phyloP scores from a whole-genome alignment of 2,329 filamentous ascomycete species.

The Aspergillus brunneoviolaceus region DNA sequence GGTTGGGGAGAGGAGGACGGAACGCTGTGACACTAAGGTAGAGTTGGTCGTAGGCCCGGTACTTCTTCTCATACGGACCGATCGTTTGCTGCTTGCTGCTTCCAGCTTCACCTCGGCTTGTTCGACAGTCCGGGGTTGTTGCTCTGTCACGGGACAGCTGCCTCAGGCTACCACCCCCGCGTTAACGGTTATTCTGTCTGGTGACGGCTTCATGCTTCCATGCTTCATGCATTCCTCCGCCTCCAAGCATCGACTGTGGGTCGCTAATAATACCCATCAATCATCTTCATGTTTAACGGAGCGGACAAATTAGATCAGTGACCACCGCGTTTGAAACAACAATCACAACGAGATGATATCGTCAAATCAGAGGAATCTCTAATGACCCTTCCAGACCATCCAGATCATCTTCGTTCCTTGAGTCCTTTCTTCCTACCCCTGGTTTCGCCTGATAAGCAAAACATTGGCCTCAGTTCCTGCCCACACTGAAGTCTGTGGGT shows the following conservation, averaged over 20 bases:
- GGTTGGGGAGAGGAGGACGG: slow-evolving; percentile 1
- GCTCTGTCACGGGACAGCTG: slow-evolving; percentile 31
- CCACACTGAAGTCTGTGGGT: neutral
- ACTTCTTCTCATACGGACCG: neutral
- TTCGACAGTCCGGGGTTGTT: slow-evolving; percentile 25
- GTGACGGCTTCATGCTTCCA: neutral
- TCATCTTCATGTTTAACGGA: too few relatives aligned
- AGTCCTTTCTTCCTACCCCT: neutral
- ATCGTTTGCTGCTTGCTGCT: slow-evolving; percentile 17
- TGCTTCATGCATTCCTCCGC: too few relatives aligned
- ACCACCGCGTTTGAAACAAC: too few relatives aligned
- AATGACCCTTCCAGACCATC: too few relatives aligned
- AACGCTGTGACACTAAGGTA: slow-evolving; percentile 15
- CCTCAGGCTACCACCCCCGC: neutral
- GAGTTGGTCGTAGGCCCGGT: too few relatives aligned
- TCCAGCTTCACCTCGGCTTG: slow-evolving; percentile 35
- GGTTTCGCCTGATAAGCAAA: neutral
- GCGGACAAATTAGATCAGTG: too few relatives aligned
- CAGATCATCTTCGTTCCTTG: too few relatives aligned
- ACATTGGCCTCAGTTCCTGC: neutral
- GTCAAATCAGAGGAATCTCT: too few relatives aligned
- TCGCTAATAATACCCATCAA: neutral
- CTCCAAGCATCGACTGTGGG: neutral
- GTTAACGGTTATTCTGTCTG: neutral
- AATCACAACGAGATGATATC: too few relatives aligned